Conservation (phyloP, 352 stramenopile species). For the Phytophthora lateralis region DNA sequence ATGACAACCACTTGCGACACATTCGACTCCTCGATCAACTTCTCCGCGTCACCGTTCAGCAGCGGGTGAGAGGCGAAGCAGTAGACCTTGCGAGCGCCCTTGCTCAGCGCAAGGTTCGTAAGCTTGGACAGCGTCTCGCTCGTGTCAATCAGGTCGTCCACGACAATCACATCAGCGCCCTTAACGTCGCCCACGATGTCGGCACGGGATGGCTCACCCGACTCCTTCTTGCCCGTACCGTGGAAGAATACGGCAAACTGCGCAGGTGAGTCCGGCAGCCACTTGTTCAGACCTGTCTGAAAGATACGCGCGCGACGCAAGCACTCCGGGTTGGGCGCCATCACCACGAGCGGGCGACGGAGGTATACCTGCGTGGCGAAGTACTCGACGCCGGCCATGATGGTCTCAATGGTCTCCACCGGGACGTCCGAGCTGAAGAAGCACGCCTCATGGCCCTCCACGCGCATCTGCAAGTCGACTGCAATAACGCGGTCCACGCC, state of each 20-base stretch:
- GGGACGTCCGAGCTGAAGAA: conserved; percentile 93
- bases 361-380: conserved; percentile 88
- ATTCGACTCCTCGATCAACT: conserved; percentile 82
- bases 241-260: conserved; percentile 88
- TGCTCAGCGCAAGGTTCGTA: conserved; percentile 80
- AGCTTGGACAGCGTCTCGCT: conserved; percentile 82
- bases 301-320: conserved; percentile 85
- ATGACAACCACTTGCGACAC: conserved; percentile 90
- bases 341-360: conserved; percentile 81
- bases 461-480: conserved; percentile 92
- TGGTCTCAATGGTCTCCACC: conserved; percentile 93
- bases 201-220: conserved; percentile 61
- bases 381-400: conserved; percentile 91
- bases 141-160: conserved; percentile 93
- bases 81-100: conserved; percentile 88
- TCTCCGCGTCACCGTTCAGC: conserved; percentile 87
- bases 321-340: conserved; percentile 90
- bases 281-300: conserved; percentile 88
- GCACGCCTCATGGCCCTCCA: conserved; percentile 87
- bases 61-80: conserved; percentile 92
- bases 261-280: conserved; percentile 79
- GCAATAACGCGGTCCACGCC: conserved; percentile 94
- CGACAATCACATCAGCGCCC: conserved; percentile 90
- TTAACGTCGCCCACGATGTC: conserved; percentile 91
- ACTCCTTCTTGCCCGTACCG: conserved; percentile 55